phyloP scores from a whole-genome alignment of 208 protist species.

The Herpetomonas samuelpessoai region DNA sequence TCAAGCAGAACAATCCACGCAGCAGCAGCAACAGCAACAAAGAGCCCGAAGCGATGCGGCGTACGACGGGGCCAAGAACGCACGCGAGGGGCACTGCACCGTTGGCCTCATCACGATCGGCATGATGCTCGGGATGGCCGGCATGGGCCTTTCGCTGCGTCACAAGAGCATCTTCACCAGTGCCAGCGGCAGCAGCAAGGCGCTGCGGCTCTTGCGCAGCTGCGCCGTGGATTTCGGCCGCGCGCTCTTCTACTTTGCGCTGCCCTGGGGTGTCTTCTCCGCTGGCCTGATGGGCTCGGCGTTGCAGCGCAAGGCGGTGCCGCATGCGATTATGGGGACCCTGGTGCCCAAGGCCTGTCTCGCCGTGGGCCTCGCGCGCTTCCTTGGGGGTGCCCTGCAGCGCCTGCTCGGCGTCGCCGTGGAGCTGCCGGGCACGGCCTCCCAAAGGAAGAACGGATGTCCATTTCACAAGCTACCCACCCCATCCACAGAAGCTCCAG shows the following conservation, averaged over 20 bases:
- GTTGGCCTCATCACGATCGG: slow-evolving; percentile 7
- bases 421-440: slow-evolving; percentile 7
- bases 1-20: slow-evolving; percentile 3
- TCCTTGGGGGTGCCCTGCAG: slow-evolving; percentile 25
- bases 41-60: slow-evolving; percentile 1
- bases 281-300: slow-evolving; percentile 11
- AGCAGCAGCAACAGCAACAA: not conserved
- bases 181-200: not conserved
- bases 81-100: slow-evolving; percentile 11
- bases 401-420: slow-evolving; percentile 14
- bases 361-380: slow-evolving; percentile 27
- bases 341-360: slow-evolving; percentile 26
- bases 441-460: no score
- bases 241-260: slow-evolving; percentile 22
- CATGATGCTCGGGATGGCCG: slow-evolving; percentile 11
- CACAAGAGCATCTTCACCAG: slow-evolving; percentile 12
- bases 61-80: slow-evolving; percentile 1
- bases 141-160: slow-evolving; percentile 12
- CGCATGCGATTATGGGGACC: slow-evolving; percentile 22
- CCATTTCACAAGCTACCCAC: not conserved
- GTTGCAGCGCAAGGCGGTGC: slow-evolving; percentile 4
- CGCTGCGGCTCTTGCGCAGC: not conserved
- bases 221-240: slow-evolving; percentile 15
- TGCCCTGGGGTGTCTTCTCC: slow-evolving; percentile 27
- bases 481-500: not conserved